These are phyloP conservation scores for Penicillium goetzii DNA, from an alignment of 495 filamentous ascomycete species.

Conservation along the genomic window DNA sequence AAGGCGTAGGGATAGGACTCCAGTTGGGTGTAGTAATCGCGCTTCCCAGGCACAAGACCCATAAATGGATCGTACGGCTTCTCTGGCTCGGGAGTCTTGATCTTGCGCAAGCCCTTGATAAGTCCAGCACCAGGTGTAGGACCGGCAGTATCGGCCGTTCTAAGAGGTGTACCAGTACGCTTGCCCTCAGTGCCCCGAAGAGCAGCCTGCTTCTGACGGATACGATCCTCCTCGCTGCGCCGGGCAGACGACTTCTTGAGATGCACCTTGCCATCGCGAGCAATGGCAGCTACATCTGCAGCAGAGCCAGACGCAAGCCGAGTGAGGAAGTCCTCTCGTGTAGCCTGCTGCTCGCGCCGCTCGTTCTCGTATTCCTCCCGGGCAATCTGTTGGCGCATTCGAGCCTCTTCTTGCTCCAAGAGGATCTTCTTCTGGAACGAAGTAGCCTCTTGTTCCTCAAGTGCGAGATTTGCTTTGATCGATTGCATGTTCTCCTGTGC, in stretches of 20 bases:
- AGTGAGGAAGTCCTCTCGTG: constrained; percentile 60
- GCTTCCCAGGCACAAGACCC: constrained; percentile 64
- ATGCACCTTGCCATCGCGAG: constrained; percentile 62
- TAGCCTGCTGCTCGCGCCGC: constrained; percentile 60
- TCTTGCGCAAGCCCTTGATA: constrained; percentile 78
- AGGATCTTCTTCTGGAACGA: constrained; percentile 62
- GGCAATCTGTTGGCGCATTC: constrained; percentile 56
- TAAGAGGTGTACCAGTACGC: constrained; percentile 30
- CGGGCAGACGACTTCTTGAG: constrained; percentile 67
- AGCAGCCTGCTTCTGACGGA: constrained; percentile 51
- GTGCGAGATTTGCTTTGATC: constrained; percentile 58
- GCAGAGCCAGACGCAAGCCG: constrained; percentile 53
- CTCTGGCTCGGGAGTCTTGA: constrained; percentile 61
- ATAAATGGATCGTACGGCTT: constrained; percentile 89
- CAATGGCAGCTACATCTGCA: constrained; percentile 54
- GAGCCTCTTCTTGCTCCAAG: constrained; percentile 70
- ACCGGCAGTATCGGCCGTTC: constrained; percentile 31
- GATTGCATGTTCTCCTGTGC: constrained; percentile 65
- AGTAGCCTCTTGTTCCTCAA: constrained; percentile 57
- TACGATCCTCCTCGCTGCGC: constrained; percentile 53
- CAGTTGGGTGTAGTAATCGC: constrained; percentile 71
- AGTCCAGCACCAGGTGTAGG: constrained; percentile 40
- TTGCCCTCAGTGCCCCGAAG: constrained; percentile 43
- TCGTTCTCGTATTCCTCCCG: constrained; percentile 67
- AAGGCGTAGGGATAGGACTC: constrained; percentile 65